phyloP scores from a whole-genome alignment of 2,329 filamentous ascomycete genomes.

The Bipolaris gigantea region DNA sequence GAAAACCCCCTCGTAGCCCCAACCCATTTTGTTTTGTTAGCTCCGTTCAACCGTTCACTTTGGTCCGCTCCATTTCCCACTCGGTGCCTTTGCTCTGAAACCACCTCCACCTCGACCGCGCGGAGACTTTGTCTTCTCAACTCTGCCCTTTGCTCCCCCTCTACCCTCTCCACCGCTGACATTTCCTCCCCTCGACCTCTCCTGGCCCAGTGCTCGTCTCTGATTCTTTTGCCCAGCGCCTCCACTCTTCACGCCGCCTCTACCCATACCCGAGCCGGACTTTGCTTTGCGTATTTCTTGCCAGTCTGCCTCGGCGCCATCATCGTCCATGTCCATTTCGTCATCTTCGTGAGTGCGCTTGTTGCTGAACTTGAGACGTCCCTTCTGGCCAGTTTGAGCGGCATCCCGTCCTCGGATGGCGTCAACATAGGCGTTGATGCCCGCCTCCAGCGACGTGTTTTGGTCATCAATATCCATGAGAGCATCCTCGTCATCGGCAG shows the following conservation, averaged over 20 bases:
- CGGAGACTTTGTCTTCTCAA: slow-evolving; percentile 11
- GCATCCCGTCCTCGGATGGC: slow-evolving; percentile 64
- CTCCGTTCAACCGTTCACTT: slow-evolving; percentile 4
- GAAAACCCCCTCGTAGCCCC: neutral
- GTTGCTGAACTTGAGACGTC: slow-evolving; percentile 63
- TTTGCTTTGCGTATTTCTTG: slow-evolving; percentile 44
- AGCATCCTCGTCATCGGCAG: slow-evolving; percentile 48
- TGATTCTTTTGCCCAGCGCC: slow-evolving; percentile 26
- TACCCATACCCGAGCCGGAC: slow-evolving; percentile 35
- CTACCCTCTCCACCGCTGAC: slow-evolving; percentile 20
- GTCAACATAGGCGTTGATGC: slow-evolving; percentile 63
- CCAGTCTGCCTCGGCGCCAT: slow-evolving; percentile 39
- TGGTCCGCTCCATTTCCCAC: slow-evolving; percentile 13
- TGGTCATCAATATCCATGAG: slow-evolving; percentile 63
- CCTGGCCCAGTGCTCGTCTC: slow-evolving; percentile 43
- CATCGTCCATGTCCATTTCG: slow-evolving; percentile 53
- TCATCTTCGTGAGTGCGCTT: slow-evolving; percentile 49
- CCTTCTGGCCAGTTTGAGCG: slow-evolving; percentile 60
- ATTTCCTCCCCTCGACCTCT: slow-evolving; percentile 39
- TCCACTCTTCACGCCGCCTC: slow-evolving; percentile 27
- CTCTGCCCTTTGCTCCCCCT: slow-evolving; percentile 20
- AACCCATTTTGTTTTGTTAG: slow-evolving; percentile 1
- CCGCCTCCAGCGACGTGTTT: slow-evolving; percentile 51
- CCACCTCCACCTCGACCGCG: slow-evolving; percentile 16
- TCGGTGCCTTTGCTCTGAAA: slow-evolving; percentile 9